Conservation (phyloP, 2,329 filamentous ascomycete genomes). For the Penicillium sp. region DNA sequence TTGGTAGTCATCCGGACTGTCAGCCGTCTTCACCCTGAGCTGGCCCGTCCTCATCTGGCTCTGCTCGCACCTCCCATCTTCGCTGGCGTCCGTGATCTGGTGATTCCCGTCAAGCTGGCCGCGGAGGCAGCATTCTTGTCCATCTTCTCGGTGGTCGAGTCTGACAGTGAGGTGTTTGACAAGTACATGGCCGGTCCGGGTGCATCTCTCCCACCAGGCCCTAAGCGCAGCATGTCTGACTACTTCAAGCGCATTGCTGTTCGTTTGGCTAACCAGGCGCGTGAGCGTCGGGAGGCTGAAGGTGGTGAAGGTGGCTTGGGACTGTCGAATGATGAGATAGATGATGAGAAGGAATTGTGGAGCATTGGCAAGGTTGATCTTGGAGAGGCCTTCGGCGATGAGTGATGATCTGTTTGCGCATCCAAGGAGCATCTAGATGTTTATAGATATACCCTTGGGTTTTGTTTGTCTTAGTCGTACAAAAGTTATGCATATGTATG, state of each 20-base stretch:
- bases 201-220: constrained; percentile 64
- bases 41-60: constrained; percentile 76
- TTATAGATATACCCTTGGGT: constrained; percentile 28
- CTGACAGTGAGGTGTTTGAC: constrained; percentile 82
- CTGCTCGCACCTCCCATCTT: constrained; percentile 83
- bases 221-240: constrained; percentile 87
- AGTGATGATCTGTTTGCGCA: constrained; percentile 17
- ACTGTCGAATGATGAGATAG: constrained; percentile 82
- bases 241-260: constrained; percentile 94
- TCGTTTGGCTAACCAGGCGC: constrained; percentile 77
- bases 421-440: constrained; percentile 20
- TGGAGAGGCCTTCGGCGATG: constrained; percentile 50
- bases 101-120: constrained; percentile 93
- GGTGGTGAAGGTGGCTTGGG: constrained; percentile 83
- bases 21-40: constrained; percentile 72
- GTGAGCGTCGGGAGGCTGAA: constrained; percentile 87
- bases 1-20: constrained; percentile 86
- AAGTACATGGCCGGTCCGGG: constrained; percentile 75
- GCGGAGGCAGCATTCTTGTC: constrained; percentile 93
- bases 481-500: constrained; percentile 17
- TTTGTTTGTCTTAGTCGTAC: constrained; percentile 15
- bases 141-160: constrained; percentile 84
- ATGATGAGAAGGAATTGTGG: constrained; percentile 95
- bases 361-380: constrained; percentile 88
- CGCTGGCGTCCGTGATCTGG: constrained; percentile 79